Evolutionary conservation across 129 eudicot species (phyloP).

Genomic region (Kitagawia praeruptora): DNA sequence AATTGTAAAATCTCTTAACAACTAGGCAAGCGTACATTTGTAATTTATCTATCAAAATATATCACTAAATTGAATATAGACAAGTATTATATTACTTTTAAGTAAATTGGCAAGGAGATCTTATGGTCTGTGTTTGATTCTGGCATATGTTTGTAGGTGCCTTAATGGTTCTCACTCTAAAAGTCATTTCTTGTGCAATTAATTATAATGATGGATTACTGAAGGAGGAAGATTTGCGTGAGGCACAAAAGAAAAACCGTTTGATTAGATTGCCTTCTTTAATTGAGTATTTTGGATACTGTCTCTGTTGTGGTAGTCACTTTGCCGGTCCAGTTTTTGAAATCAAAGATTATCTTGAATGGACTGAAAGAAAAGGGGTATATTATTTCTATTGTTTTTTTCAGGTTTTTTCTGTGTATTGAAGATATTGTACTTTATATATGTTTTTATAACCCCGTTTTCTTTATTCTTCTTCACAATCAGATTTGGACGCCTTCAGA

Average conservation of each 20-base stretch:
- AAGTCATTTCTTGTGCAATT: constrained; percentile 83
- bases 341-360: constrained; percentile 84
- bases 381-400: constrained; percentile 12
- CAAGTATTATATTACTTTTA: neutral
- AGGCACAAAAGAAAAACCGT: constrained; percentile 79
- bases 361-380: constrained; percentile 89
- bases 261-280: constrained; percentile 70
- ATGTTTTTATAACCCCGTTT: neutral
- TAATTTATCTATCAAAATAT: neutral
- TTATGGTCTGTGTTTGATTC: neutral
- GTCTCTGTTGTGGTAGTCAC: constrained; percentile 96
- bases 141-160: constrained; percentile 43
- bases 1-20: neutral
- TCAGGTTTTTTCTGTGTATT: neutral
- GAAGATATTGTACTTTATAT: neutral
- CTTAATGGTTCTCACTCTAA: constrained; percentile 78
- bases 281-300: constrained; percentile 69
- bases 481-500: constrained; percentile 57
- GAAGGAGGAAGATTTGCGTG: constrained; percentile 65
- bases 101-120: neutral
- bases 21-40: neutral
- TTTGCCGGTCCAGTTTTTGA: constrained; percentile 97
- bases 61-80: neutral
- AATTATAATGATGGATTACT: constrained; percentile 83
- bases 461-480: neutral